These are phyloP conservation scores for Amaranthus palmeri DNA, from an alignment of 148 eudicot species.

Conservation along the genomic window DNA sequence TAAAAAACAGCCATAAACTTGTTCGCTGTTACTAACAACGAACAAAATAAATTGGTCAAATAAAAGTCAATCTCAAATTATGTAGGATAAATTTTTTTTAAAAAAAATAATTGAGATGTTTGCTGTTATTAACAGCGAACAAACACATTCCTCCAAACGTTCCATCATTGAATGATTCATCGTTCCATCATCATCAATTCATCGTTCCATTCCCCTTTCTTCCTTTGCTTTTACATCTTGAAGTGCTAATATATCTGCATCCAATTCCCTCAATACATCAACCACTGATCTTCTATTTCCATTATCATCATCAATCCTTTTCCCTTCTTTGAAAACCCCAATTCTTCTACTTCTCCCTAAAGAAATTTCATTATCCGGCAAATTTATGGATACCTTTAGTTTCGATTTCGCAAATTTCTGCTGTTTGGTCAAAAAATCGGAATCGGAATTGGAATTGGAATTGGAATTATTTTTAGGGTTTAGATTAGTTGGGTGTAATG, in stretches of 20 bases:
- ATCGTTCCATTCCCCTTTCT: conserved; percentile 74
- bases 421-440: conserved; percentile 14
- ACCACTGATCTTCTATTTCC: conserved; percentile 37
- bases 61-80: too few species aligned
- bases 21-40: too few species aligned
- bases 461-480: conserved; percentile 4
- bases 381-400: conserved; percentile 68
- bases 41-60: too few species aligned
- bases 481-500: conserved; percentile 36
- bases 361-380: conserved; percentile 91
- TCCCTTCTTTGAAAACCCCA: conserved; percentile 20
- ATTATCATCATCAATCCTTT: conserved; percentile 28
- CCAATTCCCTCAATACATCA: conserved; percentile 75
- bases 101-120: too few species aligned
- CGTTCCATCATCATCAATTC: too few species aligned
- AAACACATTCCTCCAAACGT: too few species aligned
- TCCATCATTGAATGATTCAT: too few species aligned
- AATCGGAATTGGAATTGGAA: too few species aligned
- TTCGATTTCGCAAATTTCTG: conserved; percentile 32
- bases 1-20: too few species aligned
- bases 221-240: conserved; percentile 97
- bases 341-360: conserved; percentile 43
- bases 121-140: too few species aligned
- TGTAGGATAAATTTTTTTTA: too few species aligned
- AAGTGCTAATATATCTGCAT: conserved; percentile 77